phyloP scores from a whole-genome alignment of 2,329 filamentous ascomycete genomes.

The Cephalotrichum gorgonifer region DNA sequence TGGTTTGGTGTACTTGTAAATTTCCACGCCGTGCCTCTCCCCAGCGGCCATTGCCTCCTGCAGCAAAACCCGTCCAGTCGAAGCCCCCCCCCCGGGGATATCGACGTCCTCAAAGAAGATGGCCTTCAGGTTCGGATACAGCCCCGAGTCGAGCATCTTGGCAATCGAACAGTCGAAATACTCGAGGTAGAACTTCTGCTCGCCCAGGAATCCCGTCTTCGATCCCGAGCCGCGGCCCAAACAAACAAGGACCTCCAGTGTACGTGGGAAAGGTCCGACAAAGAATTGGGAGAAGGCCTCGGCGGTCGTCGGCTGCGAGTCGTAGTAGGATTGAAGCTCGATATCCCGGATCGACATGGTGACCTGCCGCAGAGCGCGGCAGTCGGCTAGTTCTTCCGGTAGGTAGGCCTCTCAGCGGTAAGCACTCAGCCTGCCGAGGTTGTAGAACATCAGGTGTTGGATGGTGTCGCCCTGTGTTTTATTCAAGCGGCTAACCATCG shows the following conservation, averaged over 20 bases:
- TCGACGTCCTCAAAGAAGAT: neutral
- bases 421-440: neutral
- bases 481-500: neutral
- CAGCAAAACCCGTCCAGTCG: neutral
- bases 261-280: neutral
- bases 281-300: neutral
- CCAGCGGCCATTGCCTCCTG: neutral
- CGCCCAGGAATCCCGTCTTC: no score
- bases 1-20: neutral
- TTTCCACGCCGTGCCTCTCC: neutral
- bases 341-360: neutral
- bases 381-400: neutral
- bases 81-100: neutral
- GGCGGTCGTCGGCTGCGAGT: neutral
- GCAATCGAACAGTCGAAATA: neutral
- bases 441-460: constrained; percentile 3
- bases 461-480: neutral
- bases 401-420: neutral
- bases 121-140: neutral
- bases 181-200: neutral
- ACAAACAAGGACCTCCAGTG: no score
- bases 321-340: neutral
- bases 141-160: neutral
- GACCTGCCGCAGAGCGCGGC: neutral
- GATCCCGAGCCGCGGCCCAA: no score